phyloP scores from a whole-genome alignment of 2,329 filamentous ascomycete species.

The Aureobasidium sp. region DNA sequence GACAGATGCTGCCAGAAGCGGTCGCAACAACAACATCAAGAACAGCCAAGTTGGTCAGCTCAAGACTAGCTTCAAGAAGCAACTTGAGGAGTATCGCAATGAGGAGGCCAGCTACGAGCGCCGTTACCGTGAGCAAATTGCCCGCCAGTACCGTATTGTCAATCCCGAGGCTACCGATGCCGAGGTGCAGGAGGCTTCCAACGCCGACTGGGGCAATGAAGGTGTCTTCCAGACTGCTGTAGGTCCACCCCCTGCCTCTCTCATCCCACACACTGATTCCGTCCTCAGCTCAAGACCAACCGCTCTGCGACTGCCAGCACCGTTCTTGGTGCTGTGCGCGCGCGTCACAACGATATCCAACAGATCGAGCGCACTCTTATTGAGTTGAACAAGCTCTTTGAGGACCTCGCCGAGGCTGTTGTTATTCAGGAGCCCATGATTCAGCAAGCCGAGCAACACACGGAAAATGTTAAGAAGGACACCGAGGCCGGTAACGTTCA shows the following conservation, averaged over 20 bases:
- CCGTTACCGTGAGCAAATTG: slow-evolving; percentile 70
- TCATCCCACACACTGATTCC: background rate
- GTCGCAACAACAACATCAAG: slow-evolving; percentile 57
- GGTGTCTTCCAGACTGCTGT: slow-evolving; percentile 78
- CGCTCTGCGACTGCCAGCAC: slow-evolving; percentile 65
- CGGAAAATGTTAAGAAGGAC: slow-evolving; percentile 58
- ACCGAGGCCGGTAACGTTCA: slow-evolving; percentile 63
- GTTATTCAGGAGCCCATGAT: slow-evolving; percentile 64
- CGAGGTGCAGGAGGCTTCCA: slow-evolving; percentile 61
- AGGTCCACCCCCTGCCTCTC: slow-evolving; percentile 32
- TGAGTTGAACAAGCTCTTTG: slow-evolving; percentile 64
- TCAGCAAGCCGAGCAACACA: slow-evolving; percentile 56
- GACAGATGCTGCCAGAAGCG: slow-evolving; percentile 59
- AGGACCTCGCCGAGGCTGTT: slow-evolving; percentile 67
- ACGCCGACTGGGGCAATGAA: slow-evolving; percentile 69
- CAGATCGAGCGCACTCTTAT: slow-evolving; percentile 69
- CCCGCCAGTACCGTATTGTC: slow-evolving; percentile 72
- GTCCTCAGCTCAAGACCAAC: slow-evolving; percentile 61
- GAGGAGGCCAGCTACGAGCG: slow-evolving; percentile 66
- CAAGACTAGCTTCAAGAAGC: slow-evolving; percentile 64
- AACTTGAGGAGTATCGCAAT: slow-evolving; percentile 62
- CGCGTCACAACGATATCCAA: slow-evolving; percentile 76
- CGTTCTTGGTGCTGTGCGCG: slow-evolving; percentile 70
- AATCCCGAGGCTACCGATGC: slow-evolving; percentile 71
- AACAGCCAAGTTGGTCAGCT: slow-evolving; percentile 61